phyloP scores from a whole-genome alignment of 257 asterid species.

The Solanum medicagineum region DNA sequence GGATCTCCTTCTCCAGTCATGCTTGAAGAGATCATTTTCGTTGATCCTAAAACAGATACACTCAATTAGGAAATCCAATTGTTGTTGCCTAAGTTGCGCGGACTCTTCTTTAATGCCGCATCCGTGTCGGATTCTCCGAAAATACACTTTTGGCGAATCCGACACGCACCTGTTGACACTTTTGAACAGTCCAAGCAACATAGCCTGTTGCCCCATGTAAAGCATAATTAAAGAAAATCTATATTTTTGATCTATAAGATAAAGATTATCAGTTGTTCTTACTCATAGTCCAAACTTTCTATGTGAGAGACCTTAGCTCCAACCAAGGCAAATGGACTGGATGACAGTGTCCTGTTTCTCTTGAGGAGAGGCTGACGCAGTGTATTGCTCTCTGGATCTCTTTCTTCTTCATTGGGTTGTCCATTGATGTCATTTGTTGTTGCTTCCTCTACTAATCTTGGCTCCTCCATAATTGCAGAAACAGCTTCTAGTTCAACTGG shows the following conservation, averaged over 20 bases:
- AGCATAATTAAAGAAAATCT: neutral
- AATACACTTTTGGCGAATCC: too few species aligned
- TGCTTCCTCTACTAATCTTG: constrained; percentile 11
- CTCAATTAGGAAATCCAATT: neutral
- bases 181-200: too few species aligned
- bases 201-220: neutral
- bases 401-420: constrained; percentile 18
- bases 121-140: too few species aligned
- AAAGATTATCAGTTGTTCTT: constrained; percentile 14
- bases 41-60: constrained; percentile 45
- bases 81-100: too few species aligned
- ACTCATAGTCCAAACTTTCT: constrained; percentile 94
- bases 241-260: neutral
- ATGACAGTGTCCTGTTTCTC: constrained; percentile 47
- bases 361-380: constrained; percentile 61
- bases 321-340: constrained; percentile 57
- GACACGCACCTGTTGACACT: too few species aligned
- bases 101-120: too few species aligned
- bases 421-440: neutral
- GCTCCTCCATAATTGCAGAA: constrained; percentile 17
- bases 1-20: constrained; percentile 95
- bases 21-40: constrained; percentile 93
- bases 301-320: constrained; percentile 82
- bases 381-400: constrained; percentile 59
- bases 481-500: neutral